Conservation (phyloP, 495 filamentous ascomycete genomes). For the Poronia punctata region DNA sequence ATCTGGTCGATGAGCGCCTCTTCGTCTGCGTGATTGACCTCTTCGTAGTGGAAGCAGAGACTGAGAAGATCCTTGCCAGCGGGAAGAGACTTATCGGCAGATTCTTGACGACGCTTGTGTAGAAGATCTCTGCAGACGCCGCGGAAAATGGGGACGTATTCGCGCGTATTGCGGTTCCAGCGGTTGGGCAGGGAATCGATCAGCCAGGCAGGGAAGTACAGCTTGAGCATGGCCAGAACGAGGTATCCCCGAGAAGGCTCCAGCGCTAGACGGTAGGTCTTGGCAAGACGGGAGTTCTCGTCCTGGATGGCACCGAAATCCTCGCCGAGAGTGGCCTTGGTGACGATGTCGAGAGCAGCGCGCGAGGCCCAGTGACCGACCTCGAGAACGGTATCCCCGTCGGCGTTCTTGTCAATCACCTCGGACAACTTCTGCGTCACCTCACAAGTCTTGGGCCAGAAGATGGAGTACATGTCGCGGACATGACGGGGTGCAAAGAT, state of each 20-base stretch:
- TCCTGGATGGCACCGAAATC: slow-evolving; percentile 8
- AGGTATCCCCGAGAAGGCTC: slow-evolving; percentile 5
- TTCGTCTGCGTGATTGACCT: slow-evolving; percentile 28
- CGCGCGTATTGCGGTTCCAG: slow-evolving; percentile 5
- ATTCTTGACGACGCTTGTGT: too few species aligned
- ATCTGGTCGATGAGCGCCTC: slow-evolving; percentile 63
- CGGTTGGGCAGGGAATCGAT: slow-evolving; percentile 6
- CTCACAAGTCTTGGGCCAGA: slow-evolving; percentile 50
- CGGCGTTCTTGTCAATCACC: slow-evolving; percentile 2
- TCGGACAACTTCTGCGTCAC: slow-evolving; percentile 11
- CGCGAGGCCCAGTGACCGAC: slow-evolving; percentile 5
- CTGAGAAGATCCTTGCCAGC: slow-evolving; percentile 24
- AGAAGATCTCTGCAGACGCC: slow-evolving; percentile 4
- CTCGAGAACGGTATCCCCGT: slow-evolving; percentile 3
- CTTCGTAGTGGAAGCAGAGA: slow-evolving; percentile 6
- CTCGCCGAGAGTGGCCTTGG: slow-evolving; percentile 5
- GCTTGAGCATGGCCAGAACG: slow-evolving; percentile 6
- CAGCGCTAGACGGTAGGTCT: slow-evolving; percentile 5
- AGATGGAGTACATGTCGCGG: slow-evolving; percentile 60
- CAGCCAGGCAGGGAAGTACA: slow-evolving; percentile 5
- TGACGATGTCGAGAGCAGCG: slow-evolving; percentile 6
- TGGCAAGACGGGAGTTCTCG: slow-evolving; percentile 4
- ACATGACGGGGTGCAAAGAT: slow-evolving; percentile 63
- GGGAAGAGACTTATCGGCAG: slow-evolving; percentile 29
- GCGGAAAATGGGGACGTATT: slow-evolving; percentile 5